Conservation (phyloP, 192 early-diverging fungal species). For the Backusella liffmaniae region DNA sequence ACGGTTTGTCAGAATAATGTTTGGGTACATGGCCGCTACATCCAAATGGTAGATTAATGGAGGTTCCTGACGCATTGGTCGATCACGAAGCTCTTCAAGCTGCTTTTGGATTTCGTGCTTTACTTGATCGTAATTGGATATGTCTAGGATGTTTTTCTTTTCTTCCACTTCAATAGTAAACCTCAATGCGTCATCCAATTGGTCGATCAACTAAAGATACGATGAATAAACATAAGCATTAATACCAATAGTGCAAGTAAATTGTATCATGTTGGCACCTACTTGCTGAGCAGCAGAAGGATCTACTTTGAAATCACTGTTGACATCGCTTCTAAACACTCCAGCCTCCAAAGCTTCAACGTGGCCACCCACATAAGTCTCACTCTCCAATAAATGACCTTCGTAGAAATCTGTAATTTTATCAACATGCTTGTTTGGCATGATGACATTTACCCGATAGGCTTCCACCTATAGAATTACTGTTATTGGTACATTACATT, state of each 20-base stretch:
- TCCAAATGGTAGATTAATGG: constrained; percentile 98
- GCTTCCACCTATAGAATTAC: constrained; percentile 70
- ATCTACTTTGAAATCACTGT: constrained; percentile 78
- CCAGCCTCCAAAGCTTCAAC: constrained; percentile 99
- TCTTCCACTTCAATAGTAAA: constrained; percentile 90
- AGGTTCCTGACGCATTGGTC: constrained; percentile 70
- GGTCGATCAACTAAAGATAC: constrained; percentile 71
- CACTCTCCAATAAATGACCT: constrained; percentile 86
- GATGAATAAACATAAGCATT: background rate
- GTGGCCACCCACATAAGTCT: constrained; percentile 98
- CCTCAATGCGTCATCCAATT: constrained; percentile 85
- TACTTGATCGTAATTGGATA: constrained; percentile 91
- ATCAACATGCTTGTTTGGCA: constrained; percentile 96
- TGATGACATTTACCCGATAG: constrained; percentile 82
- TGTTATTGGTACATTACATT: background rate
- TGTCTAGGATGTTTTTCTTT: constrained; percentile 69
- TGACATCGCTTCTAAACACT: constrained; percentile 92
- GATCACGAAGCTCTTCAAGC: constrained; percentile 76
- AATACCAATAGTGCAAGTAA: background rate
- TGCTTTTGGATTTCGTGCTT: constrained; percentile 58
- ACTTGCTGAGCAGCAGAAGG: constrained; percentile 74
- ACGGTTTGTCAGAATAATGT: constrained; percentile 98
- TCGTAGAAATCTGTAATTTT: constrained; percentile 77
- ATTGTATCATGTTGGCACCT: background rate
- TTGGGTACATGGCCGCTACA: constrained; percentile 99